Evolutionary conservation across 2,329 filamentous ascomycete species (phyloP).

Genomic region (Cryphonectria parasitica): DNA sequence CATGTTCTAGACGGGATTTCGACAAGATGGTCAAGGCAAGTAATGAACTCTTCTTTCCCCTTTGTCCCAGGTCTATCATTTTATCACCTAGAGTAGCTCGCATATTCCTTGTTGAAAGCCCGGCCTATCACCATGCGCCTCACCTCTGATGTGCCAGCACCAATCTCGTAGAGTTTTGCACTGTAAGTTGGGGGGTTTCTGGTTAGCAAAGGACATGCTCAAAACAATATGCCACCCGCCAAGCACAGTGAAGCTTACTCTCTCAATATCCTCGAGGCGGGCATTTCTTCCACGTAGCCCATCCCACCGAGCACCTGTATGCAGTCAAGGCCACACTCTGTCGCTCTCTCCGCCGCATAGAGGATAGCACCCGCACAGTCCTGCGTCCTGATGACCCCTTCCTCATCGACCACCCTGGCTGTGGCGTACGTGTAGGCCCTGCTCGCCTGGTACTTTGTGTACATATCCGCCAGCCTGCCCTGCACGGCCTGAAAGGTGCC

Average conservation of each 20-base stretch:
- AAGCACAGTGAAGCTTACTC: conserved; percentile 50
- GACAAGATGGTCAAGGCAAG: background rate
- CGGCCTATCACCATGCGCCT: conserved; percentile 92
- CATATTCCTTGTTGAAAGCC: conserved; percentile 87
- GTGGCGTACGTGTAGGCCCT: conserved; percentile 87
- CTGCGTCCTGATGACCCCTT: conserved; percentile 74
- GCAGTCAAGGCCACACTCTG: conserved; percentile 82
- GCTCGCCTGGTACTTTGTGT: conserved; percentile 85
- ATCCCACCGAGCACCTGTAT: conserved; percentile 94
- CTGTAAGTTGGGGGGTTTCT: conserved; percentile 40
- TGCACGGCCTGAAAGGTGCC: conserved; percentile 93
- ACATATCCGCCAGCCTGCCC: conserved; percentile 94
- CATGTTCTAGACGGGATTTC: background rate
- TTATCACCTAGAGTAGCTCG: conserved; percentile 35
- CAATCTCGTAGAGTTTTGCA: conserved; percentile 89
- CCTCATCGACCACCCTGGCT: conserved; percentile 78
- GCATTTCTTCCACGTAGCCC: conserved; percentile 95
- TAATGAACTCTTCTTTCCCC: too few species aligned
- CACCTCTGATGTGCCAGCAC: conserved; percentile 93
- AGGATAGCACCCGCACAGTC: conserved; percentile 95
- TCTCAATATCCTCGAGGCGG: conserved; percentile 80
- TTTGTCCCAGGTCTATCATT: too few species aligned
- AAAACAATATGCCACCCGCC: background rate
- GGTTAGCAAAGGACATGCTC: conserved; percentile 36
- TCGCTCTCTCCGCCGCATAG: conserved; percentile 89